Evolutionary conservation across 2,329 filamentous ascomycete species (phyloP).

Genomic region (Colletotrichum sojae): DNA sequence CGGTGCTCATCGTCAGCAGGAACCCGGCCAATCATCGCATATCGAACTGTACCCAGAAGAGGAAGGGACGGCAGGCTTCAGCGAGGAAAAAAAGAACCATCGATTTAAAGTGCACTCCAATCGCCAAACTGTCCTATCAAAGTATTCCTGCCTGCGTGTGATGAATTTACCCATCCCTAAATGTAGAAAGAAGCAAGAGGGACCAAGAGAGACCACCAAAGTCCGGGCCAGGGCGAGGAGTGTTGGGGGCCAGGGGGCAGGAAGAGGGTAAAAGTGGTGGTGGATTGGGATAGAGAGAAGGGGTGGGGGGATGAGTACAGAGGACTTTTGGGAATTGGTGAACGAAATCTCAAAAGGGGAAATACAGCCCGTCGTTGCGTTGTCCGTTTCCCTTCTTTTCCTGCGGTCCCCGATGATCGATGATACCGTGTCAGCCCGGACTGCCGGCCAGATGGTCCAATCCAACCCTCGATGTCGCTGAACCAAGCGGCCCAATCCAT

Average conservation of each 20-base stretch:
- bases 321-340: constrained; percentile 32
- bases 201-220: constrained; percentile 40
- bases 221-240: constrained; percentile 41
- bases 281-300: constrained; percentile 19
- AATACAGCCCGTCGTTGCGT: constrained; percentile 34
- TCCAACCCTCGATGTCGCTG: constrained; percentile 31
- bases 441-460: constrained; percentile 36
- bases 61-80: constrained; percentile 4
- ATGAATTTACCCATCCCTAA: constrained; percentile 52
- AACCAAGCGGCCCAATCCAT: constrained; percentile 35
- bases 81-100: constrained; percentile 44
- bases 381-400: constrained; percentile 19
- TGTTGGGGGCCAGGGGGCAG: constrained; percentile 23
- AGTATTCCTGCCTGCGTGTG: constrained; percentile 55
- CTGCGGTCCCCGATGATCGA: constrained; percentile 12
- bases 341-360: constrained; percentile 30
- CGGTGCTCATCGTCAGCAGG: constrained; percentile 24
- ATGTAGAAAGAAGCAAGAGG: constrained; percentile 47
- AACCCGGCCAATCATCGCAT: constrained; percentile 13
- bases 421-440: constrained; percentile 25
- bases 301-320: constrained; percentile 6
- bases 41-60: background rate
- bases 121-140: constrained; percentile 67
- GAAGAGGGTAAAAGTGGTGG: constrained; percentile 35
- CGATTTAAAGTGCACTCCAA: constrained; percentile 64